These are phyloP conservation scores for Elsinoe ampelina DNA, from an alignment of 2,329 filamentous ascomycete species.

Conservation along the genomic window DNA sequence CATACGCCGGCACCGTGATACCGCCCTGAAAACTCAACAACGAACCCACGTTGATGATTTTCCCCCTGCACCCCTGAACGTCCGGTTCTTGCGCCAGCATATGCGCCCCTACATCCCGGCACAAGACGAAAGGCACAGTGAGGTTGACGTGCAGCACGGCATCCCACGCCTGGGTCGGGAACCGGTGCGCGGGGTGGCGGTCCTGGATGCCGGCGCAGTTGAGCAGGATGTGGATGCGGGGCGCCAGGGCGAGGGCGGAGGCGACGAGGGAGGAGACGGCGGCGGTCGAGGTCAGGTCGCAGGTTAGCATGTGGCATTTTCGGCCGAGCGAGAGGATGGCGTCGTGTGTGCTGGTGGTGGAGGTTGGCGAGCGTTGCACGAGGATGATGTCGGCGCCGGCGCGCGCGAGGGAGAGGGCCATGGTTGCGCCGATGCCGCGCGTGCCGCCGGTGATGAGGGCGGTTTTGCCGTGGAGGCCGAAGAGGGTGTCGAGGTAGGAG, in stretches of 20 bases:
- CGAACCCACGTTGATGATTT: conserved; percentile 76
- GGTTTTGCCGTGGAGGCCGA: conserved; percentile 41
- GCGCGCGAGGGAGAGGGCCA: conserved; percentile 43
- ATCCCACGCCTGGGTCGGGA: conserved; percentile 69
- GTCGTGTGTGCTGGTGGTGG: conserved; percentile 48
- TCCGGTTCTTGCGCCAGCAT: conserved; percentile 53
- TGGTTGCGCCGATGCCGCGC: conserved; percentile 42
- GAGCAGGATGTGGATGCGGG: conserved; percentile 65
- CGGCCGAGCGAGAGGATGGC: conserved; percentile 57
- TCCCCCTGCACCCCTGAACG: conserved; percentile 50
- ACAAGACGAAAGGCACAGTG: conserved; percentile 66
- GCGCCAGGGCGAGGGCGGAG: conserved; percentile 50
- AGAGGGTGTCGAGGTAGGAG: conserved; percentile 33
- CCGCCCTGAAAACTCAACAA: conserved; percentile 80
- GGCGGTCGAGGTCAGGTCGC: conserved; percentile 54
- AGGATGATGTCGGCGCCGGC: conserved; percentile 43
- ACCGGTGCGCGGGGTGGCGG: conserved; percentile 63
- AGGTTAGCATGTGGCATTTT: conserved; percentile 57
- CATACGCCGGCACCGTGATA: conserved; percentile 79
- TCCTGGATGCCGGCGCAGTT: conserved; percentile 84
- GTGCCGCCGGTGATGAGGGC: conserved; percentile 43
- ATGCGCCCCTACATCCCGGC: conserved; percentile 68
- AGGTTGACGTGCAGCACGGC: conserved; percentile 83
- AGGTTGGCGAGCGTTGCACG: conserved; percentile 48
- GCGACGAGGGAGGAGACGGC: conserved; percentile 55